phyloP scores from a whole-genome alignment of 306 rosid species.

The Ochetophila trinervis region DNA sequence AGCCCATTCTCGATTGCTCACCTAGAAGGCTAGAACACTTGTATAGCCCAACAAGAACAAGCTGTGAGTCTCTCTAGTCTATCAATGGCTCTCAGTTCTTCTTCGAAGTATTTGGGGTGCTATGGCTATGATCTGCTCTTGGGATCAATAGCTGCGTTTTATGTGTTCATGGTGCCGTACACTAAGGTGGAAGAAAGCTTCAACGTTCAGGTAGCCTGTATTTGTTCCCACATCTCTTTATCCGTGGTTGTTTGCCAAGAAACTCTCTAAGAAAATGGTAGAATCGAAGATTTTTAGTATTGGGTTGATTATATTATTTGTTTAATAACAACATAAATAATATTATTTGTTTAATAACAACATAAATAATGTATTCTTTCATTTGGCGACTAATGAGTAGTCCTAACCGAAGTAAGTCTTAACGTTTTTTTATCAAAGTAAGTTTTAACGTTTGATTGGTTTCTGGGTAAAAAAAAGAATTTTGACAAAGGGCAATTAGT shows the following conservation, averaged over 20 bases:
- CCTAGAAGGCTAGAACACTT: neutral
- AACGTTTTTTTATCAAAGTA: too few relatives aligned
- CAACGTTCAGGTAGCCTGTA: conserved; percentile 66
- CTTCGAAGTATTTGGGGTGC: conserved; percentile 40
- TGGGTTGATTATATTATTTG: neutral
- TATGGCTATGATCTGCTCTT: conserved; percentile 69
- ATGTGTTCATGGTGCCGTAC: conserved; percentile 65
- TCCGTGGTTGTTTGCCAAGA: neutral
- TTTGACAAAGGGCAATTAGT: neutral
- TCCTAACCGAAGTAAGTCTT: neutral
- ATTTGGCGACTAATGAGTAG: neutral
- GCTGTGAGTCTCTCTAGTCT: neutral
- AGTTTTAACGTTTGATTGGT: too few relatives aligned
- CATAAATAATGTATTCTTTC: too few relatives aligned
- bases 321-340: neutral
- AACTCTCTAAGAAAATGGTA: conserved; percentile 1
- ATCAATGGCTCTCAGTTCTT: conserved; percentile 53
- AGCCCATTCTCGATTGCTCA: too few relatives aligned
- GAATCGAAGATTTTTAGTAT: neutral
- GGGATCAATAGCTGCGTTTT: conserved; percentile 60
- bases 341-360: neutral
- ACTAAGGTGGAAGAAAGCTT: conserved; percentile 97
- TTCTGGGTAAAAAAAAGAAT: neutral
- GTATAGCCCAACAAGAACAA: neutral
- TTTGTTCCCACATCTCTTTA: neutral